Evolutionary conservation across 1,284 basidiomycete genomes (phyloP).

Genomic region (Phylloboletellus chloephorus): DNA sequence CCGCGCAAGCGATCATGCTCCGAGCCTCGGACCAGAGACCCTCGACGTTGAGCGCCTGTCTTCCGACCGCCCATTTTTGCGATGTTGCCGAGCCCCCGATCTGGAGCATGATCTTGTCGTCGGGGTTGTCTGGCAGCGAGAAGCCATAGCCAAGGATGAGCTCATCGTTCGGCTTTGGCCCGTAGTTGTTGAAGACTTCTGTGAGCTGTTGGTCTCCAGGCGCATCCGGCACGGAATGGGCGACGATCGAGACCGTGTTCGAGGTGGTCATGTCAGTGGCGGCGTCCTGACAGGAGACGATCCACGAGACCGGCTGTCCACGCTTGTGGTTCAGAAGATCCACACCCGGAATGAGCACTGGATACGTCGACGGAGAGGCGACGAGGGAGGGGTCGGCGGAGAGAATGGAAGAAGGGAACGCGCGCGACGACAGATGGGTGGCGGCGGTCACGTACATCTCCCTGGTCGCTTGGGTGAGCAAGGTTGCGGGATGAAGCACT

Average conservation of each 20-base stretch:
- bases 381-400: slow-evolving; percentile 50
- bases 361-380: slow-evolving; percentile 51
- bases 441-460: slow-evolving; percentile 62
- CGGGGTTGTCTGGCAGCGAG: slow-evolving; percentile 67
- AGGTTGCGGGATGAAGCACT: background rate
- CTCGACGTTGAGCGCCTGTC: slow-evolving; percentile 49
- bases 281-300: slow-evolving; percentile 42
- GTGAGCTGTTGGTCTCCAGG: slow-evolving; percentile 35
- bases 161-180: slow-evolving; percentile 80
- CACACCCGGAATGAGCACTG: slow-evolving; percentile 79
- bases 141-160: slow-evolving; percentile 88
- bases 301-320: slow-evolving; percentile 74
- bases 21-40: slow-evolving; percentile 58
- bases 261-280: background rate
- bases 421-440: slow-evolving; percentile 79
- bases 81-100: slow-evolving; percentile 46
- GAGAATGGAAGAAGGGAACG: slow-evolving; percentile 81
- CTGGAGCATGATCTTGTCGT: slow-evolving; percentile 79
- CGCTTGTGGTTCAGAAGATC: slow-evolving; percentile 81
- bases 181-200: slow-evolving; percentile 89
- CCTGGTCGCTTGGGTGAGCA: slow-evolving; percentile 39
- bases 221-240: background rate
- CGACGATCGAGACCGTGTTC: slow-evolving; percentile 36
- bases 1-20: slow-evolving; percentile 36
- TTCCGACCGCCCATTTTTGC: slow-evolving; percentile 59